Conservation (phyloP, 1,139 yeast species). For the Debaryomyces nepalensis region DNA sequence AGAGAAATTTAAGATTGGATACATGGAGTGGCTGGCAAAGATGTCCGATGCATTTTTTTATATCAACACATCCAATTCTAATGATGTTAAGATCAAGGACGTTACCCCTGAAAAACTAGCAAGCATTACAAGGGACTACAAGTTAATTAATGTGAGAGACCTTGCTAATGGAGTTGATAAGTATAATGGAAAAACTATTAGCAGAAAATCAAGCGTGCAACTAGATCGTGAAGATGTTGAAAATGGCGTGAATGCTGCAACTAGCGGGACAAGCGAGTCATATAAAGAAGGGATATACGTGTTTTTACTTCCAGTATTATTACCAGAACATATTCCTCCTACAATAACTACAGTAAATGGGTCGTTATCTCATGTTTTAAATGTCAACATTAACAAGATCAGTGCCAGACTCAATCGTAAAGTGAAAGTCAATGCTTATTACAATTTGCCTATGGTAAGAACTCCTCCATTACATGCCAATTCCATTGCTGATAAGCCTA, state of each 20-base stretch:
- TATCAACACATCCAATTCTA: conserved; percentile 44
- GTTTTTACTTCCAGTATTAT: conserved; percentile 70
- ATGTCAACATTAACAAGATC: conserved; percentile 35
- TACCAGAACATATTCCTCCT: conserved; percentile 77
- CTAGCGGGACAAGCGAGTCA: conserved; percentile 18
- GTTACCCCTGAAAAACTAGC: conserved; percentile 42
- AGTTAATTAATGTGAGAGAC: conserved; percentile 29
- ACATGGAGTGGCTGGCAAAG: conserved; percentile 50
- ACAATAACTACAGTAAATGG: conserved; percentile 63
- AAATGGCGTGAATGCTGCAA: not conserved
- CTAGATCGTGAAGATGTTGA: not conserved
- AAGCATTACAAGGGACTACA: conserved; percentile 41
- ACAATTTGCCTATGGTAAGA: conserved; percentile 61
- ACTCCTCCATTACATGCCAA: conserved; percentile 82
- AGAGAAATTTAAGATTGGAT: conserved; percentile 56
- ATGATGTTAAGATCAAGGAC: conserved; percentile 34
- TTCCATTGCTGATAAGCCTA: conserved; percentile 77
- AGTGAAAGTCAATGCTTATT: conserved; percentile 33
- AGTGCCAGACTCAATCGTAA: conserved; percentile 45
- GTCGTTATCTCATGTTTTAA: conserved; percentile 41
- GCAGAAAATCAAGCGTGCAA: conserved; percentile 7
- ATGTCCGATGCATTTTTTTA: conserved; percentile 52
- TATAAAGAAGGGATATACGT: conserved; percentile 79
- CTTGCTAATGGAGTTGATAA: conserved; percentile 20
- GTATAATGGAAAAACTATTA: conserved; percentile 17